Base-by-base conservation (phyloP, 2,329 filamentous ascomycete genomes). In the Aspergillaceae sp. region DNA sequence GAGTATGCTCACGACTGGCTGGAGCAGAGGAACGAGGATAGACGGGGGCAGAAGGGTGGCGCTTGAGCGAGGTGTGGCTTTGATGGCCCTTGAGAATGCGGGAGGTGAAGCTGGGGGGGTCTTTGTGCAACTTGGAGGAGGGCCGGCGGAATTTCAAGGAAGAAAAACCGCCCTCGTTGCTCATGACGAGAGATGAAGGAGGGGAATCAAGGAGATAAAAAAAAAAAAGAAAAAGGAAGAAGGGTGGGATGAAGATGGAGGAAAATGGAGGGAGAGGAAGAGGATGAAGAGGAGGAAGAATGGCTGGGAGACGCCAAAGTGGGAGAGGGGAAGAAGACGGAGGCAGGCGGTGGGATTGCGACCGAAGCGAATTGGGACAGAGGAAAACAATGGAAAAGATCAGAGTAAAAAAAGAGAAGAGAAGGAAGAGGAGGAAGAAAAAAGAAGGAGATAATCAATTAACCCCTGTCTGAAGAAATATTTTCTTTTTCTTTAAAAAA, bases 1-100 rank as follows among this genome's bases (percentile, higher is more conserved):
- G 66, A 45, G 64, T 52, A 55, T 70, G 69, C 55, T 73, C 67
- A 56, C 63, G 62, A 56, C 58, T 64, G 47, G 58, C 58, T 51
- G 57, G 62, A 43, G 60, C 59, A 47, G 66, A 68, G 40, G 66
- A 70, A 41, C 69, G 69, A 29, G 69, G 69, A 47, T 69, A 68
- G 32, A 69, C 64, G 28, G 69, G 69, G 27, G 70, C 70, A 45
- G 71, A 73, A 30, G 71, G 71, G 54, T 72, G 69, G 55, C 71
- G 63, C 53, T 69, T 71, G 47, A 74, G 62, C 43, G 68, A 67
- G 40, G 63, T 64, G 51, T 61, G 63, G 55, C 67, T 71, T 51
- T 69, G 63, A 50, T 69, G 68, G 53, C 64, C 70, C 47, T 65
- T 66, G 50, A 72, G 63, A 49, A 67, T 62, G 48, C 63, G 62